Evolutionary conservation across 768 basidiomycete genomes (phyloP).

Genomic region (Cyclocybe cylindracea): DNA sequence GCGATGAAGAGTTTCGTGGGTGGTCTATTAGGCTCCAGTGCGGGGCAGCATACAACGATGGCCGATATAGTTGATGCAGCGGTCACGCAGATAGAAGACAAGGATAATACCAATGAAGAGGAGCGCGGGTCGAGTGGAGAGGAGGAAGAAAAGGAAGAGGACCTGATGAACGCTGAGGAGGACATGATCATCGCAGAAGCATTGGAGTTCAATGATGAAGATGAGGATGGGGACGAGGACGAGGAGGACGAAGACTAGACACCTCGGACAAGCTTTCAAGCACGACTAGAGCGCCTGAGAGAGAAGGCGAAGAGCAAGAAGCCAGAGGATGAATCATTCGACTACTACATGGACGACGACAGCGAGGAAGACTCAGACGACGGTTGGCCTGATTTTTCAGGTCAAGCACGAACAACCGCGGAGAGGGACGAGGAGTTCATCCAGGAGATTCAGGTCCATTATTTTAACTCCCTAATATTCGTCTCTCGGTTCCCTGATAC

Average conservation of each 20-base stretch:
- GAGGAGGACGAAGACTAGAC: conserved; percentile 36
- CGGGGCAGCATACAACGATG: conserved; percentile 54
- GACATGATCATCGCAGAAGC: conserved; percentile 38
- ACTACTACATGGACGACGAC: conserved; percentile 21
- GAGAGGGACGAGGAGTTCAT: conserved; percentile 63
- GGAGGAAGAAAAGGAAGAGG: conserved; percentile 38
- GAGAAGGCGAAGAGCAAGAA: conserved; percentile 26
- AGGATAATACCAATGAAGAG: conserved; percentile 34
- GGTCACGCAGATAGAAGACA: conserved; percentile 50
- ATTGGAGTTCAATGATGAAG: conserved; percentile 26
- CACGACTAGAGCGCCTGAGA: conserved; percentile 42
- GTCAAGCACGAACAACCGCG: conserved; percentile 34
- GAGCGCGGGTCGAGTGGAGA: conserved; percentile 30
- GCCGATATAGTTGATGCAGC: conserved; percentile 65
- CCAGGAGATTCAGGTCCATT: conserved; percentile 52
- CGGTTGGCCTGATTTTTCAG: conserved; percentile 8
- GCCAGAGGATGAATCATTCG: conserved; percentile 21
- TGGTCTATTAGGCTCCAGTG: conserved; percentile 45
- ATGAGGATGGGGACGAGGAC: conserved; percentile 35
- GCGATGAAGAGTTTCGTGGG: conserved; percentile 57
- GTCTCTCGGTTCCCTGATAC: neutral
- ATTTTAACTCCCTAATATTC: neutral
- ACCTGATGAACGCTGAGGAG: conserved; percentile 46
- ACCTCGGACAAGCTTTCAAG: conserved; percentile 46
- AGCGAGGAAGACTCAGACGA: conserved; percentile 38